These are phyloP conservation scores for Piloderma croceum DNA, from an alignment of 768 basidiomycete genomes.

Conservation along the genomic window DNA sequence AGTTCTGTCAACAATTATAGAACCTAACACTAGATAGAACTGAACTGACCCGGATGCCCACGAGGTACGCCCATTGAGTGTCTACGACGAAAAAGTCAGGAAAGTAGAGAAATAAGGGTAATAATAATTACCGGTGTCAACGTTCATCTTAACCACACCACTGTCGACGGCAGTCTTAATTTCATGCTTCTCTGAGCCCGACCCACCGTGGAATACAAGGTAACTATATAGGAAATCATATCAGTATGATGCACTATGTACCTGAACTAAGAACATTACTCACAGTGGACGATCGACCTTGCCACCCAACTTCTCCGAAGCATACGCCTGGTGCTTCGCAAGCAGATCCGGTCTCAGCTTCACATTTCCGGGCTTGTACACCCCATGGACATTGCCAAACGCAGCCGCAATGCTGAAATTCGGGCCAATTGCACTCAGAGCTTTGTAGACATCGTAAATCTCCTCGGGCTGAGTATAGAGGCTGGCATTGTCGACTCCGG, in stretches of 20 bases:
- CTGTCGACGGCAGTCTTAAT: slow-evolving; percentile 85
- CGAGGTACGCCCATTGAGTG: slow-evolving; percentile 87
- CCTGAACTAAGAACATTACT: slow-evolving; percentile 23
- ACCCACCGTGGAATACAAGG: slow-evolving; percentile 99
- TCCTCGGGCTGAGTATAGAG: slow-evolving; percentile 98
- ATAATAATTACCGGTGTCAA: slow-evolving; percentile 62
- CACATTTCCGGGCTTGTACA: slow-evolving; percentile 99
- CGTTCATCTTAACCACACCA: slow-evolving; percentile 99
- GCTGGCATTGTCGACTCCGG: slow-evolving; percentile 84
- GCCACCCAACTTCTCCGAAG: slow-evolving; percentile 60
- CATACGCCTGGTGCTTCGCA: slow-evolving; percentile 81
- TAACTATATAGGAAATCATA: slow-evolving; percentile 45
- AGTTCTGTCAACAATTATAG: slow-evolving; percentile 1
- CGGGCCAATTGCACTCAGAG: slow-evolving; percentile 78
- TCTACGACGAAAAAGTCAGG: slow-evolving; percentile 39
- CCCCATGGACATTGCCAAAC: slow-evolving; percentile 98
- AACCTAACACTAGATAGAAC: background rate
- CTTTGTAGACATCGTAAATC: slow-evolving; percentile 84
- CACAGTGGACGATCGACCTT: slow-evolving; percentile 74
- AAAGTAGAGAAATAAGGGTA: slow-evolving; percentile 4
- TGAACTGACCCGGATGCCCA: slow-evolving; percentile 64
- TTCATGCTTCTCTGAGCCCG: slow-evolving; percentile 94
- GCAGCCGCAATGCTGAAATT: slow-evolving; percentile 98
- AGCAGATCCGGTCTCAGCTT: slow-evolving; percentile 87
- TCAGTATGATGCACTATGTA: background rate